Evolutionary conservation across 1,284 basidiomycete genomes (phyloP).

Genomic region (Apiotrichum sp.): DNA sequence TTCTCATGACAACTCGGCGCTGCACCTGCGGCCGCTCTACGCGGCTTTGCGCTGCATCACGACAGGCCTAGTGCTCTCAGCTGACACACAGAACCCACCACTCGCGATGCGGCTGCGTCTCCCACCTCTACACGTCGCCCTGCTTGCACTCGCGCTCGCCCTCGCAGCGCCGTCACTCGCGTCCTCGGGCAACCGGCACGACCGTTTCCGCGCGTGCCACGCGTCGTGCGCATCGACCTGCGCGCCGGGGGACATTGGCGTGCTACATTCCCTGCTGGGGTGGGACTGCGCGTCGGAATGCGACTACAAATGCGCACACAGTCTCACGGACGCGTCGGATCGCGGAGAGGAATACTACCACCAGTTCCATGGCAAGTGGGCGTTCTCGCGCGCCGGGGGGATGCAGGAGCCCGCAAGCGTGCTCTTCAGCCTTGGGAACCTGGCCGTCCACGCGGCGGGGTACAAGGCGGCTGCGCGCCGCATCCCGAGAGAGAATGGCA

Average conservation of each 20-base stretch:
- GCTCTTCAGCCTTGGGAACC: conserved; percentile 77
- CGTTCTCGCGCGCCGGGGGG: conserved; percentile 75
- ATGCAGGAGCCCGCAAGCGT: conserved; percentile 95
- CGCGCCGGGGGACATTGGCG: conserved; percentile 50
- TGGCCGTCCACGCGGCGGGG: conserved; percentile 64
- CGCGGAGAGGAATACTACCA: conserved; percentile 48
- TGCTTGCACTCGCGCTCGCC: not conserved
- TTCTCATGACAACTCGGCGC: too few species aligned
- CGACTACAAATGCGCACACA: conserved; percentile 81
- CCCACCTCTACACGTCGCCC: not conserved
- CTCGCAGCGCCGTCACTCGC: conserved; percentile 25
- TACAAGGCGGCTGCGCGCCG: conserved; percentile 51
- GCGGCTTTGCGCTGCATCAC: too few species aligned
- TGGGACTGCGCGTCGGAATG: conserved; percentile 83
- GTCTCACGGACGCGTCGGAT: conserved; percentile 62
- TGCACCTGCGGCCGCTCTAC: too few species aligned
- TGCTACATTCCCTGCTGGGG: conserved; percentile 51
- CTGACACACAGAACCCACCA: not conserved
- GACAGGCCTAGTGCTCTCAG: too few species aligned
- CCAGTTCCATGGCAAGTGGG: conserved; percentile 97
- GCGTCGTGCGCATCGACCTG: conserved; percentile 39
- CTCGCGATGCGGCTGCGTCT: not conserved
- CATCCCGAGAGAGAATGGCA: conserved; percentile 58
- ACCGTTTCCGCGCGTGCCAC: conserved; percentile 55
- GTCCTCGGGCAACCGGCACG: conserved; percentile 59